Base-by-base conservation (phyloP, 2,329 filamentous ascomycete species). In the Curvularia sp. region DNA sequence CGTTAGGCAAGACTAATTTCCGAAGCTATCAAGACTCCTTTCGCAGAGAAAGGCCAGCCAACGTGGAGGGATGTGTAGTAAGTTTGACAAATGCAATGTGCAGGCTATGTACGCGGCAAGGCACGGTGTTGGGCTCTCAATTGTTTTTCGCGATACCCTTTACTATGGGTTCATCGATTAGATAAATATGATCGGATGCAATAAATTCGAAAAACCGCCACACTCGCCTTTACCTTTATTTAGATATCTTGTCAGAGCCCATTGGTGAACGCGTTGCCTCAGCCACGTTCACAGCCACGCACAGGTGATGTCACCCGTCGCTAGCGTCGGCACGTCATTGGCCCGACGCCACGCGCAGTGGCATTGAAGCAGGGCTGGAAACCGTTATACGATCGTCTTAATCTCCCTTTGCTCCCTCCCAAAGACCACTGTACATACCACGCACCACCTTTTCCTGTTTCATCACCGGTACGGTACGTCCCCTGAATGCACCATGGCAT, bases 1-100 rank as follows among this genome's bases (percentile, higher is more conserved):
- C 9, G 3, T 1, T 0, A 8, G 1, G 2, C 15, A 3, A 5
- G 28, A 48, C 43, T 68, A 71, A 54, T 72, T 23, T 9, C 18
- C 6, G 25, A 36, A 76, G 74, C 87, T 4, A 83, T 91, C 25
- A 81, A 81, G 48, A 86, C 83, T 3, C 83, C 83, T 18, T 78
- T 74, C 66, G 60, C 49, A 8, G 74, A 76, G 53, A 67, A 65
- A 49, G 60, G 62, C 30, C 70, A 75, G 43, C 70, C 67, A 1
- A 75, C 69, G n/a, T 77, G 75, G 75, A 73, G 74, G 58, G 77
- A 80, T 32, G 78, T 81, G 5, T 60, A 43, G 42, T 9, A 45
- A 9, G 21, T 32, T 15, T 21, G 32, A 13, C 21, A 15, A 10
- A 36, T 27, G n/a, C 10, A 15, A 18, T 18, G 9, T 19, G 3